These are phyloP conservation scores for Quercus cerris DNA, from an alignment of 306 rosid genomes.

Conservation along the genomic window DNA sequence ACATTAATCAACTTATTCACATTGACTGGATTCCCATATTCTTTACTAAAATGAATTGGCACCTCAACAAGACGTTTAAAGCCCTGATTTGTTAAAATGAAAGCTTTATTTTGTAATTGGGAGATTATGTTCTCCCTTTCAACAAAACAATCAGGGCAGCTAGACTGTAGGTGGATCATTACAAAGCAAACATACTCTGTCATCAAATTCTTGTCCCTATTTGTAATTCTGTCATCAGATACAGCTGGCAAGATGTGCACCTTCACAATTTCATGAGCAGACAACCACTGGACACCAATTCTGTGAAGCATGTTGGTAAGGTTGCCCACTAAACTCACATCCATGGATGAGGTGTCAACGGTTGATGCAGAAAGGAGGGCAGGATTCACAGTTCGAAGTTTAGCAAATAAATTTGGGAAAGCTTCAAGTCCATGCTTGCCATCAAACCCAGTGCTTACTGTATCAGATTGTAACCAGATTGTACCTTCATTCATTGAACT, in stretches of 20 bases:
- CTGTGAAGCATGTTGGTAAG: slow-evolving; percentile 53
- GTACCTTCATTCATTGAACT: slow-evolving; percentile 69
- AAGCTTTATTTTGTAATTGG: slow-evolving; percentile 51
- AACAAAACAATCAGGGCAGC: slow-evolving; percentile 62
- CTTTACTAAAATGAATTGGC: slow-evolving; percentile 74
- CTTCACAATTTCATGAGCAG: slow-evolving; percentile 86
- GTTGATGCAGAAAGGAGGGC: slow-evolving; percentile 55
- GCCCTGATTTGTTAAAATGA: slow-evolving; percentile 71
- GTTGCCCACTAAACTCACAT: slow-evolving; percentile 40
- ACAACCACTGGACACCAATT: slow-evolving; percentile 81
- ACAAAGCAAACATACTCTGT: slow-evolving; percentile 77
- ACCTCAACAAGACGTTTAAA: slow-evolving; percentile 63
- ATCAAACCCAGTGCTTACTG: slow-evolving; percentile 42
- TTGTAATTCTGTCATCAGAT: slow-evolving; percentile 37
- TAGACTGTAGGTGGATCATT: slow-evolving; percentile 71
- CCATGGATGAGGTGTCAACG: slow-evolving; percentile 39
- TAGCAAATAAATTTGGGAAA: slow-evolving; percentile 68
- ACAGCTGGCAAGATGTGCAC: slow-evolving; percentile 75
- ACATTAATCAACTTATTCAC: slow-evolving; percentile 52
- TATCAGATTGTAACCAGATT: slow-evolving; percentile 76
- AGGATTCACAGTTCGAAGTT: slow-evolving; percentile 67
- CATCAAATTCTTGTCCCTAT: slow-evolving; percentile 50
- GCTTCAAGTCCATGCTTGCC: slow-evolving; percentile 55
- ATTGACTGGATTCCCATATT: slow-evolving; percentile 68
- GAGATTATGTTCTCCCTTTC: slow-evolving; percentile 65